Evolutionary conservation across 1,139 yeast species (phyloP).

Genomic region (Geotrichum cucujoidarum): DNA sequence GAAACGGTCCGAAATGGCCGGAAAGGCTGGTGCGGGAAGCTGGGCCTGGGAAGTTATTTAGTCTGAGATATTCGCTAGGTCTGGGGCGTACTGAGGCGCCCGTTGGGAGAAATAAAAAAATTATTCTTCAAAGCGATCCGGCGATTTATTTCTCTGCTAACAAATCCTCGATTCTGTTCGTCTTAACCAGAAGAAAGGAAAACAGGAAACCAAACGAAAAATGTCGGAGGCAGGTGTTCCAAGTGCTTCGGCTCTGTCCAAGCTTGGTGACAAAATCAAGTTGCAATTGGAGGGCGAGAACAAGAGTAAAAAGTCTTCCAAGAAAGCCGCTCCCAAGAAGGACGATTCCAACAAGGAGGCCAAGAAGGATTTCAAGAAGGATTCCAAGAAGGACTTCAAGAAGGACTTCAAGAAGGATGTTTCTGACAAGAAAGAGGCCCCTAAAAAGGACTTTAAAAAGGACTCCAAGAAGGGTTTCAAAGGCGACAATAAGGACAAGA

Average conservation of each 20-base stretch:
- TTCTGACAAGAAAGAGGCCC: slow-evolving; percentile 23
- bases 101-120: slow-evolving; percentile 10
- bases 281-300: slow-evolving; percentile 23
- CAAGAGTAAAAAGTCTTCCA: slow-evolving; percentile 18
- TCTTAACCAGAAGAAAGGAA: background rate
- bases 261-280: slow-evolving; percentile 33
- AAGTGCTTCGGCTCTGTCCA: slow-evolving; percentile 27
- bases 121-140: background rate
- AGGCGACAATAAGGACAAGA: slow-evolving; percentile 20
- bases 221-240: slow-evolving; percentile 8
- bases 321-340: slow-evolving; percentile 8
- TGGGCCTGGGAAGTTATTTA: too few species aligned
- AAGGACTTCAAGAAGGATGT: slow-evolving; percentile 14
- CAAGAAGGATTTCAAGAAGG: slow-evolving; percentile 16
- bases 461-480: slow-evolving; percentile 8
- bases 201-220: background rate
- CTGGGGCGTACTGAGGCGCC: background rate
- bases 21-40: too few species aligned
- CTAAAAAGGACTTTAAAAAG: slow-evolving; percentile 20
- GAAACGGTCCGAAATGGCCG: too few species aligned
- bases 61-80: background rate
- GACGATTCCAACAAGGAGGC: slow-evolving; percentile 26
- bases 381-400: slow-evolving; percentile 9
- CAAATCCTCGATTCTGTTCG: background rate
- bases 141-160: background rate